Evolutionary conservation across 768 basidiomycete genomes (phyloP).

Genomic region (Boletus pseudopeckii): DNA sequence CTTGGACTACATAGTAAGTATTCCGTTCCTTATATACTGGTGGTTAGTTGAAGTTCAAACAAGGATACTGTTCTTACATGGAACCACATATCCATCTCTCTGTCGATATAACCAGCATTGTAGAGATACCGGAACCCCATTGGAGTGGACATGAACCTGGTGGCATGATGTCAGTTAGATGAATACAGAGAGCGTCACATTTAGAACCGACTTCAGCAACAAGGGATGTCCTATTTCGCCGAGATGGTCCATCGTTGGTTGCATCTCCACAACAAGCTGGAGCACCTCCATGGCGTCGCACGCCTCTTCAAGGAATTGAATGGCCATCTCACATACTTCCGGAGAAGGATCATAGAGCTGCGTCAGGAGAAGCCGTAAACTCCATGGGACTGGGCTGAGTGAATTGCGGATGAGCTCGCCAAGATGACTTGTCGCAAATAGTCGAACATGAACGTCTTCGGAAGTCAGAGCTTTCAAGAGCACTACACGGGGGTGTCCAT

Average conservation of each 20-base stretch:
- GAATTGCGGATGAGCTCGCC: slow-evolving; percentile 73
- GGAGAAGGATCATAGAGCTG: slow-evolving; percentile 92
- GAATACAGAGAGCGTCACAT: background rate
- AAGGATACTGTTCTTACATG: slow-evolving; percentile 51
- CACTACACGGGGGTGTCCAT: slow-evolving; percentile 92
- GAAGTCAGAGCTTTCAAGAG: slow-evolving; percentile 94
- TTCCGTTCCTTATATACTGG: slow-evolving; percentile 75
- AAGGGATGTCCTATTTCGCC: slow-evolving; percentile 90
- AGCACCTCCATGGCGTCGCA: slow-evolving; percentile 83
- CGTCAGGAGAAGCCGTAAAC: slow-evolving; percentile 83
- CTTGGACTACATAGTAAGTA: slow-evolving; percentile 86
- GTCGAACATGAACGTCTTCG: slow-evolving; percentile 83
- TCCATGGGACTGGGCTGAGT: slow-evolving; percentile 74
- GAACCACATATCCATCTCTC: slow-evolving; percentile 96
- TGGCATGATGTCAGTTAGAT: background rate
- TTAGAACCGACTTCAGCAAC: slow-evolving; percentile 67
- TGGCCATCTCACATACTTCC: slow-evolving; percentile 88
- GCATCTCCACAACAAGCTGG: slow-evolving; percentile 89
- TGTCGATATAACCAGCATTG: slow-evolving; percentile 87
- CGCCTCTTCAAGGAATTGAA: slow-evolving; percentile 83
- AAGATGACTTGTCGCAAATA: slow-evolving; percentile 85
- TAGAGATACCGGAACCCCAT: slow-evolving; percentile 91
- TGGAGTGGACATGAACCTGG: slow-evolving; percentile 90
- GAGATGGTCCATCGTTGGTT: slow-evolving; percentile 92
- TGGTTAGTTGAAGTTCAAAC: slow-evolving; percentile 5